Evolutionary conservation across 768 basidiomycete genomes (phyloP), one percentile per base, ranked within the genome.

Genomic region (Tylopilus sp.): DNA sequence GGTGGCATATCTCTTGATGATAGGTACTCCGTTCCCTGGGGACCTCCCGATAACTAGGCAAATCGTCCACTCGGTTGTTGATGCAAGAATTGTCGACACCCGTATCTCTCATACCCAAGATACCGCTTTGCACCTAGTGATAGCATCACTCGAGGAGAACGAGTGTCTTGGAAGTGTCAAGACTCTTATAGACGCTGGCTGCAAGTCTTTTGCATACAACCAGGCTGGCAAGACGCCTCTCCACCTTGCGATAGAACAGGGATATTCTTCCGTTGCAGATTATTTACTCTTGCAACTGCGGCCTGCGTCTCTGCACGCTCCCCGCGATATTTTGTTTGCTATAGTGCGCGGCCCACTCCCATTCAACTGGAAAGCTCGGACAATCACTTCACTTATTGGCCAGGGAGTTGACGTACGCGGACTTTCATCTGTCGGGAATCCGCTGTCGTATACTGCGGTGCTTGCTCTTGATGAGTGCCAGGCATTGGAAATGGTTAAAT

Each of bases 41-140:
- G 25, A 48, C 21, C 44, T 24, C 1, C n/a, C n/a, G n/a, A n/a
- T n/a, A n/a, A n/a, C n/a, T n/a, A n/a, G n/a, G n/a, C n/a, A n/a
- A n/a, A n/a, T n/a, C n/a, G n/a, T 56, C n/a, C 54, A 31, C 8
- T 42, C 41, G 22, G 13, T 57, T 26, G 38, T 36, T 16, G 21
- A 29, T 1, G 37, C 43, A 3, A 44, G 54, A 1, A 21, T 12
- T 16, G 44, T 12, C 19, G 38, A 56, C 8, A 6, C 33, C 6
- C 3, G 5, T n/a, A 10, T n/a, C n/a, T n/a, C 36, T 11, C 6
- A 12, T 19, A 19, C 8, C 7, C 5, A 19, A 6, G n/a, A 40
- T 6, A 40, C 21, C 30, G 5, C 21, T 0, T 36, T 57, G 3
- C 48, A 56, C 19, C n/a, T 41, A 2, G 40, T 16, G 14, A 17